Evolutionary conservation across 352 stramenopile genomes (phyloP).

Genomic region (Phytophthora litchii): DNA sequence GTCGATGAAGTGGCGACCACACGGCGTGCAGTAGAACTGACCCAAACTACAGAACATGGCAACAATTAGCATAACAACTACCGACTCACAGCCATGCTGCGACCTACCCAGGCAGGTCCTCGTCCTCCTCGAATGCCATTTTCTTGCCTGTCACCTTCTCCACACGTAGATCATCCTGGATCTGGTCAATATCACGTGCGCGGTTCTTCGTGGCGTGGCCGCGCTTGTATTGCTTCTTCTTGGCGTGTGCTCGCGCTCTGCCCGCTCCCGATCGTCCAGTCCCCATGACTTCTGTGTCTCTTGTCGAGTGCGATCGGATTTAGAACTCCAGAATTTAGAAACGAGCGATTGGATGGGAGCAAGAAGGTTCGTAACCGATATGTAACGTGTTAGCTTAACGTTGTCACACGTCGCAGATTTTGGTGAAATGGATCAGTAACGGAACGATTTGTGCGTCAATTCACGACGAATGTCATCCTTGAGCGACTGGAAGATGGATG

Average conservation of each 20-base stretch:
- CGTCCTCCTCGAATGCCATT: conserved; percentile 79
- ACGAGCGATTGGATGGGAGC: conserved; percentile 25
- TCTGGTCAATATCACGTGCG: conserved; percentile 85
- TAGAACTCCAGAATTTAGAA: conserved; percentile 19
- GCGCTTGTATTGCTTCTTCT: conserved; percentile 91
- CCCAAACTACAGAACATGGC: conserved; percentile 52
- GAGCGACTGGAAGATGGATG: conserved; percentile 80
- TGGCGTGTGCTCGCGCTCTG: conserved; percentile 75
- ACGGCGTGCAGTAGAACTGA: conserved; percentile 90
- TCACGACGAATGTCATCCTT: conserved; percentile 72
- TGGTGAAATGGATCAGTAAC: conserved; percentile 40
- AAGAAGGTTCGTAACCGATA: conserved; percentile 20
- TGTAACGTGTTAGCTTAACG: conserved; percentile 20
- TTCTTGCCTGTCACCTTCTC: conserved; percentile 65
- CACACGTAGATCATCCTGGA: conserved; percentile 82
- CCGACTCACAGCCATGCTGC: too few relatives aligned
- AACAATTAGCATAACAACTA: conserved; percentile 1
- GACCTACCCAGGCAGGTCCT: conserved; percentile 81
- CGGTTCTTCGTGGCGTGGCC: conserved; percentile 83
- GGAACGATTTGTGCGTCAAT: conserved; percentile 62
- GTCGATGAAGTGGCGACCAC: conserved; percentile 87
- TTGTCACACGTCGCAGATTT: conserved; percentile 32
- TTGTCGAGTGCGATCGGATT: neutral
- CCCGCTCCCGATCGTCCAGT: conserved; percentile 50
- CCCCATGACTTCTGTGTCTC: conserved; percentile 21